Conservation (phyloP, 768 basidiomycete species). For the Basidioascus undulatus region DNA sequence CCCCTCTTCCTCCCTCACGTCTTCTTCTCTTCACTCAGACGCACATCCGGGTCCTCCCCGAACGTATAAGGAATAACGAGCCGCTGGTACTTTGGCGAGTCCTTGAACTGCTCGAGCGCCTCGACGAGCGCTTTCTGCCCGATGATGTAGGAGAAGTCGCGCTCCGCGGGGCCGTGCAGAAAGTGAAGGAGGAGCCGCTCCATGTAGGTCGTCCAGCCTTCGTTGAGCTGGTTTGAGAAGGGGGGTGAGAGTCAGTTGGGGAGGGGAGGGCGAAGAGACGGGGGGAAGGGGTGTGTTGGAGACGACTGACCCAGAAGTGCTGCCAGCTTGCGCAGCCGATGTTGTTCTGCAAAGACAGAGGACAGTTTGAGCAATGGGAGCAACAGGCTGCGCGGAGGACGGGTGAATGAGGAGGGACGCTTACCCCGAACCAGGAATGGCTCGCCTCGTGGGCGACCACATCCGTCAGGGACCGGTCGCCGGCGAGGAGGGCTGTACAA, state of each 20-base stretch:
- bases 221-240: too few relatives aligned
- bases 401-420: constrained; percentile 1
- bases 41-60: constrained; percentile 15
- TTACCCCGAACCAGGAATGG: constrained; percentile 89
- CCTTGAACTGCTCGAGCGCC: constrained; percentile 34
- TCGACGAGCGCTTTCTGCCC: constrained; percentile 50
- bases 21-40: too few relatives aligned
- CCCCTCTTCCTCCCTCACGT: too few relatives aligned
- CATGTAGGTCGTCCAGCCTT: constrained; percentile 83
- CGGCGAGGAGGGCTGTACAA: constrained; percentile 62
- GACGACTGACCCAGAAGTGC: constrained; percentile 24
- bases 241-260: not conserved
- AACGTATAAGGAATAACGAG: constrained; percentile 6
- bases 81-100: constrained; percentile 26
- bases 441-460: constrained; percentile 70
- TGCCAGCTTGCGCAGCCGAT: constrained; percentile 20
- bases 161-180: constrained; percentile 45
- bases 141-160: constrained; percentile 57
- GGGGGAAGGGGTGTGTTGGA: too few relatives aligned
- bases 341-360: constrained; percentile 7
- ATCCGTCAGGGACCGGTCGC: constrained; percentile 65
- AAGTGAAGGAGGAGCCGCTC: constrained; percentile 53
- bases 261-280: not conserved
- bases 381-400: constrained; percentile 35
- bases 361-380: constrained; percentile 48